A percentile compares a stretch with the other conserved stretches of the same genome.
Conservation (phyloP, 2,329 filamentous ascomycete genomes). For the Penicillium digitatum region DNA sequence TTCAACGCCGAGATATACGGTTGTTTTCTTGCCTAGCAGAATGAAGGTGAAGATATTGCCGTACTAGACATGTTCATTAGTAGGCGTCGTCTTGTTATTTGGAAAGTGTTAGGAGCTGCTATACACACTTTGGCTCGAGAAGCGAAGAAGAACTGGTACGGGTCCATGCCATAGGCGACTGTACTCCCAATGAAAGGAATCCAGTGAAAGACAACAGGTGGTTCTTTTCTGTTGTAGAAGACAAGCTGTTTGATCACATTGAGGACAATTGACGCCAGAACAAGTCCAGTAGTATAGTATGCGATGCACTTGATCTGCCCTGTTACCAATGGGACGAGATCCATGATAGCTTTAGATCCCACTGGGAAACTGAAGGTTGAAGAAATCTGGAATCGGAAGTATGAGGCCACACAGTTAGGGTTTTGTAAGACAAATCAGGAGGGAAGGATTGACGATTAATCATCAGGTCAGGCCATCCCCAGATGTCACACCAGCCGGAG, state of each 20-base stretch:
- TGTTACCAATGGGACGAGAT: conserved; percentile 12
- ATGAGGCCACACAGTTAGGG: conserved; percentile 3
- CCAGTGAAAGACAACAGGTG: conserved; percentile 76
- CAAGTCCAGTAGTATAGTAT: conserved; percentile 38
- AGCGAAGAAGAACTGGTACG: conserved; percentile 74
- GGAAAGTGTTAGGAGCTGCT: neutral
- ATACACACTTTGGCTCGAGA: conserved; percentile 65
- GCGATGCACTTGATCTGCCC: conserved; percentile 15
- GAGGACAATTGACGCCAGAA: conserved; percentile 57
- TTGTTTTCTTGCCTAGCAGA: conserved; percentile 81
- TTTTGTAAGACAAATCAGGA: conserved; percentile 18
- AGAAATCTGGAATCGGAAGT: neutral
- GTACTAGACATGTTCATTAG: conserved; percentile 52
- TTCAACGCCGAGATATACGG: conserved; percentile 73
- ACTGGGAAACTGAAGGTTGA: neutral
- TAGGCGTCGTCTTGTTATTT: neutral
- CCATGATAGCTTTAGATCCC: conserved; percentile 9
- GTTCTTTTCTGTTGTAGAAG: conserved; percentile 71
- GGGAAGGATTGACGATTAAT: conserved; percentile 16
- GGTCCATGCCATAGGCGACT: conserved; percentile 49
- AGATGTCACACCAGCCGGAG: neutral
- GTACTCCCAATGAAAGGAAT: conserved; percentile 56
- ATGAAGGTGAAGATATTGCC: conserved; percentile 90
- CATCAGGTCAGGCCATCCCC: conserved; percentile 15
- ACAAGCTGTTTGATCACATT: conserved; percentile 75